phyloP scores from a whole-genome alignment of 148 eudicot species.

The Polygonum aviculare region DNA sequence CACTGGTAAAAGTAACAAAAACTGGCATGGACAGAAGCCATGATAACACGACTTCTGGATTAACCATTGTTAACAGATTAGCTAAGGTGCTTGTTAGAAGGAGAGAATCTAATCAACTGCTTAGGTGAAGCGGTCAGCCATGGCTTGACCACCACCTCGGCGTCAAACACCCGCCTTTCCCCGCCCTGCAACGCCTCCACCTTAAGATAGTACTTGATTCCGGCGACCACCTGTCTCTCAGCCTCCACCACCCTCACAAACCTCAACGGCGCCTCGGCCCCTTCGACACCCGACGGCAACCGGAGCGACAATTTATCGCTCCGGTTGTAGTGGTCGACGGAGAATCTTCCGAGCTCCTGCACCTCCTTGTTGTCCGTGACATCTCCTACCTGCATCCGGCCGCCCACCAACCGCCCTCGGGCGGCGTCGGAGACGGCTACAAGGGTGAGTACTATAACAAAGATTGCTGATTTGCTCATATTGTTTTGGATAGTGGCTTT shows the following conservation, averaged over 20 bases:
- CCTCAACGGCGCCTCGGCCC: not conserved
- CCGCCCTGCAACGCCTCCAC: conserved; percentile 12
- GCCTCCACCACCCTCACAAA: conserved; percentile 16
- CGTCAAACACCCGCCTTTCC: conserved; percentile 2
- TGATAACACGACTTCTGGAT: not conserved
- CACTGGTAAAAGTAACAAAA: not conserved
- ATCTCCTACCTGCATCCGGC: not conserved
- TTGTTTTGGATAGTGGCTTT: not conserved
- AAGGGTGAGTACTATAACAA: not conserved
- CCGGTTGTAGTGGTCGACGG: conserved; percentile 10
- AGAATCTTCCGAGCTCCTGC: conserved; percentile 12
- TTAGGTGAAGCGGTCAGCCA: conserved; percentile 1
- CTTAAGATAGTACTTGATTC: conserved; percentile 13
- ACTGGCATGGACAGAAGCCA: not conserved
- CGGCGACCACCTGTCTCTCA: conserved; percentile 14
- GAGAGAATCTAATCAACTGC: conserved; percentile 8
- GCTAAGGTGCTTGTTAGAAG: not conserved
- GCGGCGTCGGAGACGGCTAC: not conserved
- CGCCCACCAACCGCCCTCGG: conserved; percentile 8
- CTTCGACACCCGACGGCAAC: not conserved
- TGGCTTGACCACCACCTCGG: conserved; percentile 12
- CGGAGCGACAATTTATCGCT: too few relatives aligned
- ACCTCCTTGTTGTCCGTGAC: conserved; percentile 12
- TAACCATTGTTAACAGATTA: not conserved
- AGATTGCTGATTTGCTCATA: not conserved